phyloP scores from a whole-genome alignment of 2,329 filamentous ascomycete genomes.

The Penicillium sp. region DNA sequence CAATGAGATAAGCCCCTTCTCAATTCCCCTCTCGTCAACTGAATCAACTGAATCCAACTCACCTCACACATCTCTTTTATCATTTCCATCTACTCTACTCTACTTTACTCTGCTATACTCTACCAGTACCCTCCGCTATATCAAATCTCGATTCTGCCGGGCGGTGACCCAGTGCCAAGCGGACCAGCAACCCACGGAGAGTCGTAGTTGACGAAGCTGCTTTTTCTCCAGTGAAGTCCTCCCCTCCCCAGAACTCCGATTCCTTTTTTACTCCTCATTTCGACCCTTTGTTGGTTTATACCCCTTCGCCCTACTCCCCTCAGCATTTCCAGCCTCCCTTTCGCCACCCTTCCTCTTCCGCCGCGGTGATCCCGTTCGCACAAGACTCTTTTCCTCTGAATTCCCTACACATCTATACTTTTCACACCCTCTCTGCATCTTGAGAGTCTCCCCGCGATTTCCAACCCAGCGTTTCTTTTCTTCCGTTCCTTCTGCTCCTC shows the following conservation, averaged over 20 bases:
- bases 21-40: too few relatives aligned
- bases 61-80: too few relatives aligned
- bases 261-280: slow-evolving; percentile 12
- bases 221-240: slow-evolving; percentile 33
- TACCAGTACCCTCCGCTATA: too few relatives aligned
- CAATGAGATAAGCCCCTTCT: too few relatives aligned
- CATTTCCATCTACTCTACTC: too few relatives aligned
- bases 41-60: too few relatives aligned
- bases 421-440: slow-evolving; percentile 19
- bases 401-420: slow-evolving; percentile 27
- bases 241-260: slow-evolving; percentile 21
- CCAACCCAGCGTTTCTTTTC: slow-evolving; percentile 14
- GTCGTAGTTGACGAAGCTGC: slow-evolving; percentile 27
- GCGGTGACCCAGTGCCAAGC: slow-evolving; percentile 27
- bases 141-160: slow-evolving; percentile 30
- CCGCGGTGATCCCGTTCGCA: slow-evolving; percentile 30
- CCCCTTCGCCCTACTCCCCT: neutral
- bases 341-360: slow-evolving; percentile 16
- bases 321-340: slow-evolving; percentile 13
- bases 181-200: slow-evolving; percentile 31
- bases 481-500: slow-evolving; percentile 16
- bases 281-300: neutral
- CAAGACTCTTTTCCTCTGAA: slow-evolving; percentile 29
- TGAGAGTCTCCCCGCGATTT: slow-evolving; percentile 14
- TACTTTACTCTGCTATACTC: too few relatives aligned